Evolutionary conservation across 1,284 basidiomycete species (phyloP).

Genomic region (Tilletia indica): DNA sequence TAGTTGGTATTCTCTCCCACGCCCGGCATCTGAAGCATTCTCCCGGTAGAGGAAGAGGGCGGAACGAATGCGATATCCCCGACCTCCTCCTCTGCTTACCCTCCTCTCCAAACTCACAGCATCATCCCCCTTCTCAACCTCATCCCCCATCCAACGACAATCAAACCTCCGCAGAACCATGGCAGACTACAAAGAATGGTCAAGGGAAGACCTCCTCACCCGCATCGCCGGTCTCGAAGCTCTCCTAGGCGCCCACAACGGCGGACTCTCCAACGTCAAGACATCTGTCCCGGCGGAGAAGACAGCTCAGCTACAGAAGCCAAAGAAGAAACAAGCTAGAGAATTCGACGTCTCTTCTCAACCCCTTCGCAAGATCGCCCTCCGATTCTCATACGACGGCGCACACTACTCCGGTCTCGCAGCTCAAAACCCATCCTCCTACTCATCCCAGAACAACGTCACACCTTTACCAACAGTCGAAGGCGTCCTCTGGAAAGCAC

Average conservation of each 20-base stretch:
- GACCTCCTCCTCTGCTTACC: too few relatives aligned
- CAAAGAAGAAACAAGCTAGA: slow-evolving; percentile 29
- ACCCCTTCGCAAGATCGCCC: slow-evolving; percentile 78
- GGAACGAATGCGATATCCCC: too few relatives aligned
- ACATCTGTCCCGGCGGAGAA: not conserved
- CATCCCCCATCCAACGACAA: not conserved
- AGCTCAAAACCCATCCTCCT: slow-evolving; percentile 41
- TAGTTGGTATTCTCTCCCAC: too few relatives aligned
- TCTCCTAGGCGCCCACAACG: slow-evolving; percentile 35
- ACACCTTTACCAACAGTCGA: slow-evolving; percentile 81
- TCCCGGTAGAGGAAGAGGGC: too few relatives aligned
- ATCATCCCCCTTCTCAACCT: not conserved
- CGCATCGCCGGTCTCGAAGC: slow-evolving; percentile 64
- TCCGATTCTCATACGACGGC: slow-evolving; percentile 88
- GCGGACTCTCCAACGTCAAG: slow-evolving; percentile 28
- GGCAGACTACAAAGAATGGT: slow-evolving; percentile 16
- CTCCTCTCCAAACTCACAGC: too few relatives aligned
- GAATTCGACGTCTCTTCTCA: slow-evolving; percentile 69
- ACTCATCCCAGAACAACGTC: slow-evolving; percentile 58
- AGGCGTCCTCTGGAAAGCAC: slow-evolving; percentile 76
- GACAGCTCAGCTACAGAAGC: not conserved
- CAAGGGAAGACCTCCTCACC: slow-evolving; percentile 66
- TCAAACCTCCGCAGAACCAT: not conserved
- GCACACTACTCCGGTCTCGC: slow-evolving; percentile 88
- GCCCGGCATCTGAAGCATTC: too few relatives aligned